Base-by-base conservation (phyloP, 768 basidiomycete species). In the Suillus clintonianus region DNA sequence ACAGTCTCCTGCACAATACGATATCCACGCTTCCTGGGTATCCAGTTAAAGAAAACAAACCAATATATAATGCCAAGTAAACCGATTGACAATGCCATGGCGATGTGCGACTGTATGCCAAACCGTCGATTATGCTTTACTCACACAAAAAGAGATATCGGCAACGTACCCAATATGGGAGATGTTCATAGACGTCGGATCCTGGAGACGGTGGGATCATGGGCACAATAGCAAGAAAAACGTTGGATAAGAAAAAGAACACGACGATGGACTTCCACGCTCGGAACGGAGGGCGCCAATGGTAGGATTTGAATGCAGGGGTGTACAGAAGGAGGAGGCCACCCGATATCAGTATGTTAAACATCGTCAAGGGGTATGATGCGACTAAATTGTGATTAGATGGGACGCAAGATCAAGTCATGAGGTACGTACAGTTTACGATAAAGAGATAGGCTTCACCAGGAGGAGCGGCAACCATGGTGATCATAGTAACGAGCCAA, bases 371-470 rank as follows among this genome's bases (percentile, higher is more conserved):
- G 4, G 85, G 86, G 67, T 89, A 90, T 0, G 87, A 86, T 2
- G 81, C 80, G 19, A 86, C 89, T 90, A 39, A 10, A 4, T 41
- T 41, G 15, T 32, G 30, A 37, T 13, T 42, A 32, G 62, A 22
- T 63, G 57, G 15, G 19, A 36, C 34, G 22, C 22, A 5, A 24
- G 3, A 36, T 45, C 9, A 36, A 34, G 36, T 54, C 22, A 61
- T 42, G 32, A 36, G 27, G 22, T 24, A 72, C 88, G 64, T 59
- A 89, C 90, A 71, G 68, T 85, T 89, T 62, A 90, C 80, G 68
- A 87, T 80, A 74, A 93, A 91, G 36, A 86, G 79, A 69, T 90
- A 93, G 0, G 89, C 89, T 67, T 92, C 91, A 3, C 92, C 90
- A 0, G 89, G 82, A 0, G 91, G 91, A 0, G 87, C 80, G 1